These are phyloP conservation scores for Luvunga scandens DNA, from an alignment of 345 rosid species.

Conservation along the genomic window DNA sequence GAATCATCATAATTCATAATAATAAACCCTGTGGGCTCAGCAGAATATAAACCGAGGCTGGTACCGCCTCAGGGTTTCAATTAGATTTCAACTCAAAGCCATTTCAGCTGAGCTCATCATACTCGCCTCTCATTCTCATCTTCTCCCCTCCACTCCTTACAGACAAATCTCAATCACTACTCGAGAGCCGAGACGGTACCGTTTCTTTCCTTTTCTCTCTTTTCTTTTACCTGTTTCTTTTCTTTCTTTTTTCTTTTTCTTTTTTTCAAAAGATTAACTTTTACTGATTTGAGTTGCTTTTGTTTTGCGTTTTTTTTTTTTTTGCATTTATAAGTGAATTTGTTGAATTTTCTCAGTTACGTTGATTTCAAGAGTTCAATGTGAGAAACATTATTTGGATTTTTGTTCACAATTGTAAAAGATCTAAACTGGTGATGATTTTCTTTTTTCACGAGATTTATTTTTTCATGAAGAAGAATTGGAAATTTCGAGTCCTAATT, in stretches of 20 bases:
- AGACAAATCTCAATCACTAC: not conserved
- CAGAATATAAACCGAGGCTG: not conserved
- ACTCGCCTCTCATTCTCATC: not conserved
- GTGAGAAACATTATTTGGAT: not conserved
- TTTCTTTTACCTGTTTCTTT: not conserved
- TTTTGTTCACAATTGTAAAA: not conserved
- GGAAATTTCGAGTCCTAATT: not conserved
- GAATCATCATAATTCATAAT: not conserved
- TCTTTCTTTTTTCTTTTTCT: no score
- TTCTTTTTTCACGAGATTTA: not conserved
- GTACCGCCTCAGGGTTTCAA: not conserved
- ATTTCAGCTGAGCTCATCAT: not conserved
- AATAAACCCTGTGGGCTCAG: not conserved
- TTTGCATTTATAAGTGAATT: not conserved
- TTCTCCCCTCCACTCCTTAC: not conserved
- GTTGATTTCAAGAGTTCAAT: not conserved
- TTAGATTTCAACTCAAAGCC: not conserved
- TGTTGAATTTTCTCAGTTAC: not conserved
- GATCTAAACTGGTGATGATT: not conserved
- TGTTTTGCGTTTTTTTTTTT: no score
- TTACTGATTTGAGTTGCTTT: not conserved
- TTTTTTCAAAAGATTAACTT: not conserved
- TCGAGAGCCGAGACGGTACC: not conserved
- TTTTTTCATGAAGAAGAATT: not conserved
- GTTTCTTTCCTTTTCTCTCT: not conserved